A percentile compares a stretch with the other conserved stretches of the same genome.
Conservation (phyloP, 2,329 filamentous ascomycete genomes). For the Diaporthe sp. region DNA sequence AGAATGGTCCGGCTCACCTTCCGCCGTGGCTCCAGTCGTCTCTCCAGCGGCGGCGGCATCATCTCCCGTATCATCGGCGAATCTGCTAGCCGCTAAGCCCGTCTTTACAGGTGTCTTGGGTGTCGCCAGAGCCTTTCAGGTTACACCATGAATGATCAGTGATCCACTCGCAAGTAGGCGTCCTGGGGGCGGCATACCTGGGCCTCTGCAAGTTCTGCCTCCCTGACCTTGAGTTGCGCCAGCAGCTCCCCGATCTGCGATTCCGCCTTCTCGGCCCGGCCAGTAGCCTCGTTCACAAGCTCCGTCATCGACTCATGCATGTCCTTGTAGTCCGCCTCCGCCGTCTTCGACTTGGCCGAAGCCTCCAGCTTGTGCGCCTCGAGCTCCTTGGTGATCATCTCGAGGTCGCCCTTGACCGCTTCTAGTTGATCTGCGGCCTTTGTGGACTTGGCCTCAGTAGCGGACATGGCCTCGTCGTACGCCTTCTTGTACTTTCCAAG, state of each 20-base stretch:
- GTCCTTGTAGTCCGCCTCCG: slow-evolving; percentile 72
- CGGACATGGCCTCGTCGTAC: slow-evolving; percentile 51
- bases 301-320: slow-evolving; percentile 74
- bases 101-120: slow-evolving; percentile 55
- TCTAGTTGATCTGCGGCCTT: slow-evolving; percentile 56
- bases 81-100: slow-evolving; percentile 69
- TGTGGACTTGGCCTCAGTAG: slow-evolving; percentile 53
- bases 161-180: slow-evolving; percentile 30
- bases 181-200: slow-evolving; percentile 58
- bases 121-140: slow-evolving; percentile 60
- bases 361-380: slow-evolving; percentile 66
- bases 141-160: slow-evolving; percentile 26
- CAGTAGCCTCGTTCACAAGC: slow-evolving; percentile 71
- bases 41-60: slow-evolving; percentile 49
- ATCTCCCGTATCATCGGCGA: slow-evolving; percentile 55
- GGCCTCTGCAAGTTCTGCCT: slow-evolving; percentile 74
- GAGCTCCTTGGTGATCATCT: slow-evolving; percentile 66
- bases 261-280: slow-evolving; percentile 64
- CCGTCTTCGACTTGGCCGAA: slow-evolving; percentile 67
- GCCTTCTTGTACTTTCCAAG: slow-evolving; percentile 59
- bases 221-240: slow-evolving; percentile 73
- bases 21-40: slow-evolving; percentile 53
- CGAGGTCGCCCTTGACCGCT: slow-evolving; percentile 59
- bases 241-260: slow-evolving; percentile 64
- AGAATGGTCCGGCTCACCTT: slow-evolving; percentile 74